Evolutionary conservation across 352 stramenopile genomes (phyloP).

Genomic region (Pythium folliculosum): DNA sequence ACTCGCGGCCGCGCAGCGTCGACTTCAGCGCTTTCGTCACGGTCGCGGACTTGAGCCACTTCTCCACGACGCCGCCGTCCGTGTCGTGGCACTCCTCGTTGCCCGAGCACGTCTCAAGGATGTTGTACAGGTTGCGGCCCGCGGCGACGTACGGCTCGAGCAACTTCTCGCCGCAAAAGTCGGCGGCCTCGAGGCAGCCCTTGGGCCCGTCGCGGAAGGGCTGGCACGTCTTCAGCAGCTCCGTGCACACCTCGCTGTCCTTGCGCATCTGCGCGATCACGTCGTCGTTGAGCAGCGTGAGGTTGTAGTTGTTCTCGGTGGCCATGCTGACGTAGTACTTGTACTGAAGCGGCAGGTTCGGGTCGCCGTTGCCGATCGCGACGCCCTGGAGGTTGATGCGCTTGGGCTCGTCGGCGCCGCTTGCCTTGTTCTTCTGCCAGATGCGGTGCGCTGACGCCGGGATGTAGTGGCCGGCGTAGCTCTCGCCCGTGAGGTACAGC

Average conservation of each 20-base stretch:
- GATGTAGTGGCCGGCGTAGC: slow-evolving; percentile 40
- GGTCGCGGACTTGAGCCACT: slow-evolving; percentile 4
- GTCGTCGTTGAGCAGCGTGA: slow-evolving; percentile 23
- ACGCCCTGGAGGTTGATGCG: slow-evolving; percentile 37
- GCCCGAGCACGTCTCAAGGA: slow-evolving; percentile 24
- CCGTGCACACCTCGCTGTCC: slow-evolving; percentile 26
- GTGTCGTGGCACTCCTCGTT: slow-evolving; percentile 27
- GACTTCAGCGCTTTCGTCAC: background rate
- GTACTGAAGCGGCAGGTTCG: slow-evolving; percentile 32
- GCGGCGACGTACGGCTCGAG: slow-evolving; percentile 19
- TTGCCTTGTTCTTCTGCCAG: slow-evolving; percentile 23
- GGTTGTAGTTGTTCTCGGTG: slow-evolving; percentile 34
- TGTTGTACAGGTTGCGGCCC: slow-evolving; percentile 36
- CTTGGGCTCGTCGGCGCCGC: slow-evolving; percentile 5
- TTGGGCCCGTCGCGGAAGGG: background rate
- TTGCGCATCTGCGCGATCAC: slow-evolving; percentile 22
- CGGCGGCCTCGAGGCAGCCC: slow-evolving; percentile 19
- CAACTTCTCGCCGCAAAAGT: slow-evolving; percentile 29
- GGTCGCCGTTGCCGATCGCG: slow-evolving; percentile 37
- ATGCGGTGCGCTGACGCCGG: slow-evolving; percentile 32
- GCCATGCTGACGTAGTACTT: slow-evolving; percentile 32
- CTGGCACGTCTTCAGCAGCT: slow-evolving; percentile 29
- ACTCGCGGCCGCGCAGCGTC: slow-evolving; percentile 35
- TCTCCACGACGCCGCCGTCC: slow-evolving; percentile 14
- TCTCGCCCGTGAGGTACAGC: slow-evolving; percentile 41